These are phyloP conservation scores for Corinectria fuckeliana DNA, from an alignment of 2,329 filamentous ascomycete genomes.

Conservation along the genomic window DNA sequence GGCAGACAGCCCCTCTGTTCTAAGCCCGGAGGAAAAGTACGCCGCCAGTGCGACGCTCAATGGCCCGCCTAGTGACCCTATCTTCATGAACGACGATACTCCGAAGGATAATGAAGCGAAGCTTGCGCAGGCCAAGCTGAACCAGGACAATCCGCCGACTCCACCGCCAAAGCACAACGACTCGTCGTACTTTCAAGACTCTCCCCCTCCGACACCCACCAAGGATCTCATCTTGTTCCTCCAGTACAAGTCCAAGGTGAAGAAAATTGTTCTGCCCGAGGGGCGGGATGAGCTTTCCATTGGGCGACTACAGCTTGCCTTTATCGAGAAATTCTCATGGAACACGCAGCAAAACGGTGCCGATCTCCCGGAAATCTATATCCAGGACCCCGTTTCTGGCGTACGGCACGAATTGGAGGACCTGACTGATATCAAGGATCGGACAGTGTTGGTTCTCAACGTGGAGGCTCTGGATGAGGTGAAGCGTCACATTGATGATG, in stretches of 20 bases:
- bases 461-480: conserved; percentile 94
- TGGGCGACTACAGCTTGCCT: conserved; percentile 88
- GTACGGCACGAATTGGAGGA: conserved; percentile 98
- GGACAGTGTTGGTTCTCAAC: conserved; percentile 93
- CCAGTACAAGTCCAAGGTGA: conserved; percentile 96
- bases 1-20: conserved; percentile 48
- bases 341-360: conserved; percentile 93
- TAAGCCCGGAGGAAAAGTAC: conserved; percentile 72
- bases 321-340: conserved; percentile 99
- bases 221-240: conserved; percentile 94
- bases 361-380: conserved; percentile 95
- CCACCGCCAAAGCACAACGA: conserved; percentile 52
- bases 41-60: conserved; percentile 64
- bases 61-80: conserved; percentile 60
- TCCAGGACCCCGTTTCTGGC: conserved; percentile 93
- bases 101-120: conserved; percentile 25
- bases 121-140: conserved; percentile 30
- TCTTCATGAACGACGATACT: conserved; percentile 37
- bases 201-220: conserved; percentile 68
- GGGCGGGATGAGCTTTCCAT: conserved; percentile 85
- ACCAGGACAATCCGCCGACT: conserved; percentile 34
- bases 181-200: conserved; percentile 63
- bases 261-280: conserved; percentile 90
- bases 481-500: conserved; percentile 94
- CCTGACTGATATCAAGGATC: conserved; percentile 89